Conservation (phyloP, 306 rosid genomes). For the Vigna trinervia region DNA sequence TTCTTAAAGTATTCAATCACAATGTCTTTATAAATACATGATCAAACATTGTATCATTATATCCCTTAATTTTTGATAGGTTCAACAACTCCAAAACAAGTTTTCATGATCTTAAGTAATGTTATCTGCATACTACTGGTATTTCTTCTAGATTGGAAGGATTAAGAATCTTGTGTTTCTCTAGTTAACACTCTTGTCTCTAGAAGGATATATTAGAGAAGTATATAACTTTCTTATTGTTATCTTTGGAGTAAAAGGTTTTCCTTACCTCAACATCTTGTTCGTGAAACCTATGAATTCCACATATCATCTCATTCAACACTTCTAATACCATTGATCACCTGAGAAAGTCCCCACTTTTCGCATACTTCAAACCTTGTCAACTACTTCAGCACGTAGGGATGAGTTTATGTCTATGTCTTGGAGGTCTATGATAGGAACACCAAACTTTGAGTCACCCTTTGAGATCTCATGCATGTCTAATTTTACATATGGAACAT, state of each 20-base stretch:
- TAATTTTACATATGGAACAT: slow-evolving; percentile 8
- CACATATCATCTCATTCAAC: slow-evolving; percentile 50
- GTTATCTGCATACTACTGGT: slow-evolving; percentile 40
- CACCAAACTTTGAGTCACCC: background rate
- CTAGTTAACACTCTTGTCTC: slow-evolving; percentile 25
- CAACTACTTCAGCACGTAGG: background rate
- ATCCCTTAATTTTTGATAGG: too few species aligned
- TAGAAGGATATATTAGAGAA: slow-evolving; percentile 21
- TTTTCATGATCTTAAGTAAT: too few species aligned
- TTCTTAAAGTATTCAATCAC: slow-evolving; percentile 45
- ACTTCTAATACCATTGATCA: slow-evolving; percentile 54
- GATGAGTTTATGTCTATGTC: background rate
- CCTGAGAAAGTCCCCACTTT: slow-evolving; percentile 54
- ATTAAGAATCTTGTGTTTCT: slow-evolving; percentile 32
- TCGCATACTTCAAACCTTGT: slow-evolving; percentile 13
- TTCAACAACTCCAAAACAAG: too few species aligned
- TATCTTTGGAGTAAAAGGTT: slow-evolving; percentile 41
- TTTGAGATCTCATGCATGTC: background rate
- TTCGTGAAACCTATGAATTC: slow-evolving; percentile 55
- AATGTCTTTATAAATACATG: slow-evolving; percentile 40
- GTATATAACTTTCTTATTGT: slow-evolving; percentile 11
- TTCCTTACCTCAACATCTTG: slow-evolving; percentile 46
- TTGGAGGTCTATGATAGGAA: slow-evolving; percentile 51
- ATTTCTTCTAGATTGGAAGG: slow-evolving; percentile 29
- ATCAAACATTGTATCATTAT: background rate